Evolutionary conservation across 75 land plant genomes (phyloP), one percentile per base, ranked within the genome.

Genomic region (Pinus tabuliformis): DNA sequence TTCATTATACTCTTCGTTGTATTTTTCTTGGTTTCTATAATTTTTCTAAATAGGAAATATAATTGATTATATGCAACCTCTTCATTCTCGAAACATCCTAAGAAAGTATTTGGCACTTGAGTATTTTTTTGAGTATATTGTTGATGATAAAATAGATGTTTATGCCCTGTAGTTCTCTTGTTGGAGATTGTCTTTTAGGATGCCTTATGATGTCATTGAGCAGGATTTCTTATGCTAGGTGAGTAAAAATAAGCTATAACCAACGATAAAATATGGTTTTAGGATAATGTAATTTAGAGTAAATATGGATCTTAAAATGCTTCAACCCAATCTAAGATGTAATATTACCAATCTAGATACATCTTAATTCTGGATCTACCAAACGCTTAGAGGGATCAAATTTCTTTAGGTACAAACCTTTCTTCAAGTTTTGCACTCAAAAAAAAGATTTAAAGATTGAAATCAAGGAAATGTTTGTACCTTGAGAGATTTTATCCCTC

Each of bases 61-160:
- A 18, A 66, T 2, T 1, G 4, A 66, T 66, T 66, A 6, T 39
- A 1, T 20, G 9, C 2, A 66, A 37, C 1, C 45, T 39, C 16
- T 6, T 66, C 1, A 13, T 18, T 64, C 49, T 9, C 18, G 11
- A 21, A 52, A 12, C n/a, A 79, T 59, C 28, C 36, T 37, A 2
- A 33, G 14, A 86, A 96, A 95, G 84, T 90, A 95, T 75, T 85
- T 96, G 65, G 99, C 97, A 68, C 99, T 97, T 3, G 97, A 96
- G 64, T 96, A 96, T 73, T 94, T 91, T 91, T 78, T 87, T 88
- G 90, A 86, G 94, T 77, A 97, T 97, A 92, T 94, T 70, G 93
- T 92, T 20, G 97, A 96, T 76, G 99, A 96, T 82, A 96, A 96
- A 78, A 96, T 92, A 15, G 97, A 96, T 77, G 95, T 94, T 6